Percentiles rank a stretch among this genome's conserved stretches.
These are phyloP conservation scores for Taphrina communis DNA, from an alignment of 1,139 yeast species.

Conservation along the genomic window DNA sequence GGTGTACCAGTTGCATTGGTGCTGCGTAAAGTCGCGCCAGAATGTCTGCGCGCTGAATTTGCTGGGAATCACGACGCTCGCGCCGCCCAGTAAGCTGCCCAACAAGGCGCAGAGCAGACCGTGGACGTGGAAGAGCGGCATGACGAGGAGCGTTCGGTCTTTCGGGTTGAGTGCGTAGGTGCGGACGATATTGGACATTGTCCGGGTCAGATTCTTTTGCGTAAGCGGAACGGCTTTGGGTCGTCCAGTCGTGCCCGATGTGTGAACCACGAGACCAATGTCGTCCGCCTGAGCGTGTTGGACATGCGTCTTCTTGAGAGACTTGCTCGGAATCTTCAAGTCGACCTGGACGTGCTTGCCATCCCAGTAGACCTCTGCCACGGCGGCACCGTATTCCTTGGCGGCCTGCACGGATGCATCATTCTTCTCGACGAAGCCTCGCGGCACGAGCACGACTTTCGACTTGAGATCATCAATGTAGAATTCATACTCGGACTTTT, in stretches of 20 bases:
- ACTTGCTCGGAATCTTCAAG: conserved; percentile 52
- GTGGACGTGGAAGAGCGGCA: conserved; percentile 78
- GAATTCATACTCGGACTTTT: conserved; percentile 64
- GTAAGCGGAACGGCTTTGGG: conserved; percentile 72
- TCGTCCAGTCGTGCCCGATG: conserved; percentile 74
- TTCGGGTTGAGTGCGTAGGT: conserved; percentile 59
- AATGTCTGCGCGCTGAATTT: conserved; percentile 64
- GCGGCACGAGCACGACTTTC: conserved; percentile 62
- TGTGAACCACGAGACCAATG: conserved; percentile 67
- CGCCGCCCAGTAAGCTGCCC: conserved; percentile 66
- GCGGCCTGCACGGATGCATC: conserved; percentile 61
- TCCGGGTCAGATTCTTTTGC: conserved; percentile 64
- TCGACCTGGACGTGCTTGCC: conserved; percentile 54
- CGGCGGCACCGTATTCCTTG: conserved; percentile 55
- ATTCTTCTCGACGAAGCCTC: conserved; percentile 52
- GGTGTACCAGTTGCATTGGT: conserved; percentile 68
- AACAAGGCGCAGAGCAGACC: conserved; percentile 68
- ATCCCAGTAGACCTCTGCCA: conserved; percentile 62
- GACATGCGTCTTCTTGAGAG: conserved; percentile 53
- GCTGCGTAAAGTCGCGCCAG: conserved; percentile 61
- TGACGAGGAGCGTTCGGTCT: conserved; percentile 66
- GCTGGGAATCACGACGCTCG: conserved; percentile 63
- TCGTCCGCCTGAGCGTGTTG: conserved; percentile 56
- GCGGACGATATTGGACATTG: conserved; percentile 62
- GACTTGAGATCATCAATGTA: conserved; percentile 66